Evolutionary conservation across 2,329 filamentous ascomycete species (phyloP), one percentile per base, ranked within the genome.

Genomic region (Alternaria conjuncta): DNA sequence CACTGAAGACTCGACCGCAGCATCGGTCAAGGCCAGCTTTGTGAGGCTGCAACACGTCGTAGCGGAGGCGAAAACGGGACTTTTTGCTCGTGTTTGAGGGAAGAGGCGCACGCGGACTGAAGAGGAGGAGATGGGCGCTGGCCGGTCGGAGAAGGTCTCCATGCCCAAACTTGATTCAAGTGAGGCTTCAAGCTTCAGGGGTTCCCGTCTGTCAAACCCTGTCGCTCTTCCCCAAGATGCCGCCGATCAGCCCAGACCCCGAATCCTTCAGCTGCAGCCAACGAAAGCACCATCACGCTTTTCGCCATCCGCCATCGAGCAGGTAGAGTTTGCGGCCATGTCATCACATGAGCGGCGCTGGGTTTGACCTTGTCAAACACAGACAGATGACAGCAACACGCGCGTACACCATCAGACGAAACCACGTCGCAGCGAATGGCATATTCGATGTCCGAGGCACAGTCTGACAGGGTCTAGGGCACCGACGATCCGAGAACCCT

Each of bases 121-220:
- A 28, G 60, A 57, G 9, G 44, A 43, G 32, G 53, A 57, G 32
- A 50, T 57, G 51, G 54, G 59, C 60, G 49, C 47, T 18, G 54
- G 49, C 47, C n/a, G 54, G 30, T 32, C 60, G 63, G 63, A 68
- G 57, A 68, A 66, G 51, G 45, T 62, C 55, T 65, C 65, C 63
- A 55, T 28, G 30, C 32, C 21, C 32, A 44, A 44, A 21, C 28
- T 21, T 44, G 21, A 21, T 41, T 36, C 26, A 25, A 63, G 25
- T 60, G 55, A 61, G 61, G 58, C 61, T 61, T 57, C 45, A 59
- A 23, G 64, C 54, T 55, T 46, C 60, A 56, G 49, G 60, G 56
- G 28, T 21, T 56, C 28, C 45, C 30, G 49, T 53, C 49, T 41
- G 9, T 20, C 32, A 49, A 51, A 55, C 60, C 60, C 60, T 59